Percentiles rank a stretch among this genome's conserved stretches.
These are phyloP conservation scores for Erodium trifolium DNA, from an alignment of 441 rosid species.

Conservation along the genomic window DNA sequence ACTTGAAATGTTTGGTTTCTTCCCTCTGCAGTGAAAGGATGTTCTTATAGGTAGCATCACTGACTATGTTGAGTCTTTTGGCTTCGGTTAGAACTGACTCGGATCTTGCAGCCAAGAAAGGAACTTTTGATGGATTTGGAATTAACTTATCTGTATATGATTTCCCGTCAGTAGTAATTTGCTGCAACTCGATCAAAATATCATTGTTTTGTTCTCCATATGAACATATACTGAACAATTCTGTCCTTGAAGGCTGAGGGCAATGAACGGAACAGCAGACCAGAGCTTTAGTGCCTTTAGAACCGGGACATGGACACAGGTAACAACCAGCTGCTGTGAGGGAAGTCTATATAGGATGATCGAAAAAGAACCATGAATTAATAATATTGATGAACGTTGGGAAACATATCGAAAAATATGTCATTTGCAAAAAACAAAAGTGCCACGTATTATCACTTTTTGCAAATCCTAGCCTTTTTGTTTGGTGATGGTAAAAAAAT, in stretches of 20 bases:
- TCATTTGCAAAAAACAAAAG: not conserved
- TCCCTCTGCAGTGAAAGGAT: constrained; percentile 45
- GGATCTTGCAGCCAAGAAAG: constrained; percentile 40
- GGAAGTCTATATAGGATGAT: constrained; percentile 57
- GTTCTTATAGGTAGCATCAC: constrained; percentile 49
- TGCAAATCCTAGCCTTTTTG: too few species aligned
- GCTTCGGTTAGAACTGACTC: constrained; percentile 60
- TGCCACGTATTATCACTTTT: too few species aligned
- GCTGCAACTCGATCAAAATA: constrained; percentile 28
- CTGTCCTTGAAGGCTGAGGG: constrained; percentile 46
- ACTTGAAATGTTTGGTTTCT: constrained; percentile 55
- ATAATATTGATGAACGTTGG: constrained; percentile 1
- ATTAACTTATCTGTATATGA: constrained; percentile 26
- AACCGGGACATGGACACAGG: constrained; percentile 81
- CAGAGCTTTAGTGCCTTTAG: constrained; percentile 66
- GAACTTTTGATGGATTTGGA: constrained; percentile 35
- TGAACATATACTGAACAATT: constrained; percentile 26
- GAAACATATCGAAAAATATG: not conserved
- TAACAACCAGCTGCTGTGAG: constrained; percentile 92
- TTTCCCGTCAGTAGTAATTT: constrained; percentile 42
- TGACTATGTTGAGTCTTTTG: constrained; percentile 46
- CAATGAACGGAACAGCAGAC: constrained; percentile 70
- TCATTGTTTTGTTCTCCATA: constrained; percentile 25
- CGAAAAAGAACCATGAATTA: constrained; percentile 15
- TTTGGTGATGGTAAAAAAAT: too few species aligned